phyloP scores from a whole-genome alignment of 1,139 yeast species.

The Lodderomyces beijingensis region DNA sequence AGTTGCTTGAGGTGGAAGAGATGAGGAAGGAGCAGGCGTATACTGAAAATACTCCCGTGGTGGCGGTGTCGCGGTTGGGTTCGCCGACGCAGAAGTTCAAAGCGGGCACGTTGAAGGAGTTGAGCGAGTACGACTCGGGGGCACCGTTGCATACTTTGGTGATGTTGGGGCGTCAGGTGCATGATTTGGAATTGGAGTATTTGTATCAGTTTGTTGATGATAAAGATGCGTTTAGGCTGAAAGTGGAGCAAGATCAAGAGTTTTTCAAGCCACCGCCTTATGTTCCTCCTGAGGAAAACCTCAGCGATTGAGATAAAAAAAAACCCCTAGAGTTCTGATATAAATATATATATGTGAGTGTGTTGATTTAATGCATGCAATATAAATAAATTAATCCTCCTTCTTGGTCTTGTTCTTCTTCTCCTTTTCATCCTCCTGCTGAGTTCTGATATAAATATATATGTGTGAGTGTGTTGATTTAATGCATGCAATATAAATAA shows the following conservation, averaged over 20 bases:
- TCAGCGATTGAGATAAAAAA: constrained; percentile 13
- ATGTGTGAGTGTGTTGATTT: not conserved
- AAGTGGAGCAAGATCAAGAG: constrained; percentile 69
- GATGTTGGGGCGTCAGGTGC: constrained; percentile 89
- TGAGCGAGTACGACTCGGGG: constrained; percentile 82
- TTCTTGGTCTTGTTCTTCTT: too few relatives aligned
- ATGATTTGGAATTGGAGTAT: constrained; percentile 87
- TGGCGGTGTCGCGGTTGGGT: constrained; percentile 88
- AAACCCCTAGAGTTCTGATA: too few relatives aligned
- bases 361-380: not conserved
- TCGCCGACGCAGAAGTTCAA: constrained; percentile 77
- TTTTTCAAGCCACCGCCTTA: constrained; percentile 61
- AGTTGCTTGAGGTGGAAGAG: constrained; percentile 83
- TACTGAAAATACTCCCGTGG: constrained; percentile 84
- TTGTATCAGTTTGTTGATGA: constrained; percentile 73
- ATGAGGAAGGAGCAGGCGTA: constrained; percentile 69
- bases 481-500: too few relatives aligned
- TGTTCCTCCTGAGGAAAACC: constrained; percentile 35
- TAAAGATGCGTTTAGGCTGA: constrained; percentile 52
- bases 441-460: too few relatives aligned
- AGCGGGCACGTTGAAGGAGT: constrained; percentile 75
- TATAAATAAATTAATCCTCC: constrained; percentile 3
- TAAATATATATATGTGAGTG: not conserved
- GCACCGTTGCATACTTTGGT: constrained; percentile 91
- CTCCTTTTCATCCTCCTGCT: constrained; percentile 11